Evolutionary conservation across 2,329 filamentous ascomycete species (phyloP).

Genomic region (Pezicula carpinea): DNA sequence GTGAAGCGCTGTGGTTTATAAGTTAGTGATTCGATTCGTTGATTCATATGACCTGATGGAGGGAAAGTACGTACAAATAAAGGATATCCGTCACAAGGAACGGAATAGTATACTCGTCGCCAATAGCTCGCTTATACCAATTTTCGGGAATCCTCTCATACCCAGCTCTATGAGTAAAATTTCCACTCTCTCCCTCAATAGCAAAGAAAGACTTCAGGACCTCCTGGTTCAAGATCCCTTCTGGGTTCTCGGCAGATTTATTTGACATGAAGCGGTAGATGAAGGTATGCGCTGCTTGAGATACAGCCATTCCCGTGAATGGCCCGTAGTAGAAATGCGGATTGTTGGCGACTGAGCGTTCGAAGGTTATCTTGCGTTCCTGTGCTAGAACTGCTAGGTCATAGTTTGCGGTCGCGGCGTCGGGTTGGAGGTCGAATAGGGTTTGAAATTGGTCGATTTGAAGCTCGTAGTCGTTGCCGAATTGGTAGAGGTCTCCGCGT

Average conservation of each 20-base stretch:
- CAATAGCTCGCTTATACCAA: conserved; percentile 22
- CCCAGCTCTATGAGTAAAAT: conserved; percentile 10
- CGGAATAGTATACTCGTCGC: conserved; percentile 35
- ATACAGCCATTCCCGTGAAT: conserved; percentile 42
- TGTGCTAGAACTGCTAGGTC: conserved; percentile 38
- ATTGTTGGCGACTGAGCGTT: conserved; percentile 44
- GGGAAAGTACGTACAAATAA: neutral
- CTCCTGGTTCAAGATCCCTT: conserved; percentile 34
- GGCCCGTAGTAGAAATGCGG: conserved; percentile 51
- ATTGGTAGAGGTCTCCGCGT: conserved; percentile 20
- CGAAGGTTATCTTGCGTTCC: conserved; percentile 39
- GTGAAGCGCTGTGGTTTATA: conserved; percentile 23
- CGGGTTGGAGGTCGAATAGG: conserved; percentile 36
- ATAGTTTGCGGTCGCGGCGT: conserved; percentile 30
- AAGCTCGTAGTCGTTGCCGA: conserved; percentile 44
- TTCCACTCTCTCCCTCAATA: conserved; percentile 19
- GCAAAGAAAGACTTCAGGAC: conserved; percentile 28
- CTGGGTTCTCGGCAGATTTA: conserved; percentile 40
- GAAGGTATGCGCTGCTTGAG: conserved; percentile 44
- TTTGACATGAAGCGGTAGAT: conserved; percentile 39
- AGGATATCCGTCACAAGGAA: conserved; percentile 35
- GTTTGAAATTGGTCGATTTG: conserved; percentile 47
- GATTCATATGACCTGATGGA: no score
- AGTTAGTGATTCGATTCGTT: no score
- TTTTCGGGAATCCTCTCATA: conserved; percentile 20